Evolutionary conservation across 495 filamentous ascomycete genomes (phyloP).

Genomic region (Acidiella bohemica): DNA sequence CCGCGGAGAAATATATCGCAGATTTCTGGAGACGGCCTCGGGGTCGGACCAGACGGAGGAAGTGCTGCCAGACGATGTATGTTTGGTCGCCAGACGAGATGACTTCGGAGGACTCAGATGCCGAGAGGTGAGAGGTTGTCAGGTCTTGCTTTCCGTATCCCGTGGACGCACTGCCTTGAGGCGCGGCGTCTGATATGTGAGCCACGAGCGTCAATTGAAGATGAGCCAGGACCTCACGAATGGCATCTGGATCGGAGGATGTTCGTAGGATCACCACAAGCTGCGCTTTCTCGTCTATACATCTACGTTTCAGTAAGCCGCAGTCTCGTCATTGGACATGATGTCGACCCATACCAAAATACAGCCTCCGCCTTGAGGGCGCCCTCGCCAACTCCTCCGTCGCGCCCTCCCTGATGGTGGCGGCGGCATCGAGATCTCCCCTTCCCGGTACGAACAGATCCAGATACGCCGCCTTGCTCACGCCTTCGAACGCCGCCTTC

Average conservation of each 20-base stretch:
- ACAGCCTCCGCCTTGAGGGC: constrained; percentile 12
- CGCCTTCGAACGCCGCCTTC: constrained; percentile 1
- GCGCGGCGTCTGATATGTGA: constrained; percentile 19
- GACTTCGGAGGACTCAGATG: constrained; percentile 1
- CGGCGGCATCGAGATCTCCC: background rate
- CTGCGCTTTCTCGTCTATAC: constrained; percentile 14
- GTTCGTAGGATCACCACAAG: constrained; percentile 11
- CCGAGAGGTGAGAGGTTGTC: background rate
- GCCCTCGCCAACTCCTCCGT: constrained; percentile 6
- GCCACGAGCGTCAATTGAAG: constrained; percentile 11
- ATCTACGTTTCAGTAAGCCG: constrained; percentile 15
- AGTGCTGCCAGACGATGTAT: constrained; percentile 14
- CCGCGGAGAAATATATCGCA: constrained; percentile 18
- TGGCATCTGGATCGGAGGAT: background rate
- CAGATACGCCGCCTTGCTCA: constrained; percentile 9
- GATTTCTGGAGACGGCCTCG: constrained; percentile 14
- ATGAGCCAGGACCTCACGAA: constrained; percentile 4
- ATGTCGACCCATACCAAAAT: constrained; percentile 10
- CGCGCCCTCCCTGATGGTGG: constrained; percentile 1
- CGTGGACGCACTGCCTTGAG: constrained; percentile 12
- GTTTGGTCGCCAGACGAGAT: background rate
- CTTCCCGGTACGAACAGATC: constrained; percentile 5
- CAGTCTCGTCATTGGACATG: background rate
- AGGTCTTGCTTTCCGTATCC: constrained; percentile 13
- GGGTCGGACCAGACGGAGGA: constrained; percentile 11